Conservation (phyloP, 2,329 filamentous ascomycete genomes). For the Chrysosporium keratinophilum region DNA sequence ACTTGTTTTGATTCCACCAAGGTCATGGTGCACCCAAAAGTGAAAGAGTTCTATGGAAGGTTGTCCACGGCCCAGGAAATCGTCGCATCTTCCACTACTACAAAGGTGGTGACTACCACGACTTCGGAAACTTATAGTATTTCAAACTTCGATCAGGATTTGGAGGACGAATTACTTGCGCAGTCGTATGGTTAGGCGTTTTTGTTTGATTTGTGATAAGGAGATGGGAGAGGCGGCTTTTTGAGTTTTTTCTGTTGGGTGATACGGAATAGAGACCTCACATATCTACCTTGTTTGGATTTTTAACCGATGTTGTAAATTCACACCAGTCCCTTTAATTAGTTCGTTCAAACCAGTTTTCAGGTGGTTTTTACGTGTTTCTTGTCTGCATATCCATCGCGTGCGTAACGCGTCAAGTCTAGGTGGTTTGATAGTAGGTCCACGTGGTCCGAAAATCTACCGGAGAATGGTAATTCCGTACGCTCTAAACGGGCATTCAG, state of each 20-base stretch:
- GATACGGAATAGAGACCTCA: neutral
- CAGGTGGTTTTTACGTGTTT: neutral
- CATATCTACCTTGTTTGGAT: neutral
- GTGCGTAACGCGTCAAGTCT: too few species aligned
- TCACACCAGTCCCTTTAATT: neutral
- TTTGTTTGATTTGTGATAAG: neutral
- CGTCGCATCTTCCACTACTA: neutral
- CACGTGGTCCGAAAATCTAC: too few species aligned
- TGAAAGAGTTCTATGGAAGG: conserved; percentile 74
- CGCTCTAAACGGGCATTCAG: neutral
- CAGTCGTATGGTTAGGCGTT: neutral
- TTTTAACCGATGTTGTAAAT: neutral
- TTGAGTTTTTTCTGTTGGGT: neutral
- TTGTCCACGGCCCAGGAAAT: conserved; percentile 61
- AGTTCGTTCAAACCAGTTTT: too few species aligned
- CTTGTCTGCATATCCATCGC: neutral
- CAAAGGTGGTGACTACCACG: neutral
- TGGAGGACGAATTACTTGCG: neutral
- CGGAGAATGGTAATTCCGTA: neutral
- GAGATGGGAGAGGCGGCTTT: too few species aligned
- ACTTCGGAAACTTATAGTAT: neutral
- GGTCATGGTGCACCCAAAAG: conserved; percentile 86
- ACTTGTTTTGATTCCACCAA: conserved; percentile 78
- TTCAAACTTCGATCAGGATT: conserved; percentile 2
- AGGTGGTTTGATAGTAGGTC: too few species aligned